A percentile compares a stretch with the other conserved stretches of the same genome.
Evolutionary conservation across 345 rosid species (phyloP).

Genomic region (Acer saccharum): DNA sequence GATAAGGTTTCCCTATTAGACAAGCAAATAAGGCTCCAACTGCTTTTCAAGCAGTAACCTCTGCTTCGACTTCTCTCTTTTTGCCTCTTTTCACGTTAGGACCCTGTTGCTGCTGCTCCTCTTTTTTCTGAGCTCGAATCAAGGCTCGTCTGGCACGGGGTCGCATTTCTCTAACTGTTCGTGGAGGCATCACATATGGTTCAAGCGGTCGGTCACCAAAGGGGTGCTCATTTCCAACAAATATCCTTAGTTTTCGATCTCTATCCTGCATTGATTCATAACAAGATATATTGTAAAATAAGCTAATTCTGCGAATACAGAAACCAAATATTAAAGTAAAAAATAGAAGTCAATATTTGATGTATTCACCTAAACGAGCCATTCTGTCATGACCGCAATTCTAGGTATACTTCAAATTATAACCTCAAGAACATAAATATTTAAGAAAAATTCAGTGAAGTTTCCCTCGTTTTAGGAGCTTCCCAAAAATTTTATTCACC

Average conservation of each 20-base stretch:
- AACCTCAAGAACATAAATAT: too few species aligned
- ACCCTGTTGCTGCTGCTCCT: conserved; percentile 59
- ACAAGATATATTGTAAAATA: conserved; percentile 7
- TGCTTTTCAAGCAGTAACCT: conserved; percentile 36
- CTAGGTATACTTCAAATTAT: not conserved
- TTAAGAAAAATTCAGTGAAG: too few species aligned
- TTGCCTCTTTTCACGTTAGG: conserved; percentile 49
- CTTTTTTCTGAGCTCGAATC: conserved; percentile 87
- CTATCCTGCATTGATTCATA: conserved; percentile 64
- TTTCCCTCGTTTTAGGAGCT: too few species aligned
- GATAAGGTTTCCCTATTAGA: not conserved
- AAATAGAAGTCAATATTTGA: not conserved
- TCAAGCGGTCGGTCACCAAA: conserved; percentile 77
- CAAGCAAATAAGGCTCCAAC: not conserved
- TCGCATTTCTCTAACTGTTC: conserved; percentile 82
- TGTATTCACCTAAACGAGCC: not conserved
- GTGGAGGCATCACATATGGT: conserved; percentile 77
- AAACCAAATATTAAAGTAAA: not conserved
- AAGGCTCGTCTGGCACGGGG: conserved; percentile 94
- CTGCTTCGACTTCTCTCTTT: conserved; percentile 47
- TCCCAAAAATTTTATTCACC: too few species aligned
- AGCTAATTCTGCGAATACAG: not conserved
- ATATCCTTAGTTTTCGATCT: conserved; percentile 90
- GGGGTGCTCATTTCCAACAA: conserved; percentile 82
- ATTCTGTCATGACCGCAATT: not conserved